Percentiles rank a stretch among this genome's conserved stretches.
phyloP scores from a whole-genome alignment of 2,329 filamentous ascomycete genomes.

The Setomelanomma holmii region DNA sequence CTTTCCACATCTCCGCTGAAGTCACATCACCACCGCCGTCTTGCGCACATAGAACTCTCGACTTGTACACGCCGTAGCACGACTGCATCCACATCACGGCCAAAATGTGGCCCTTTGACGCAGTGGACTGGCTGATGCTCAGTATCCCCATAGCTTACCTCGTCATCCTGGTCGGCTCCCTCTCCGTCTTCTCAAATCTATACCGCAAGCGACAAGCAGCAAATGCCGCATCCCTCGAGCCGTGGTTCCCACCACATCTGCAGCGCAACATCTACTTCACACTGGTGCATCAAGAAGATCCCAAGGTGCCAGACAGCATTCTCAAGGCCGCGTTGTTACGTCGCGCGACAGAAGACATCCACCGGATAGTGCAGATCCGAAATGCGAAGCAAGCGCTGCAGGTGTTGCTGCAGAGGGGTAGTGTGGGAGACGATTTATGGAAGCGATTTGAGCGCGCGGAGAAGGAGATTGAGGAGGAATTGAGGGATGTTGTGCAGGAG shows the following conservation, averaged over 20 bases:
- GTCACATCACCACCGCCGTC: background rate
- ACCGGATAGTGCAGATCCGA: conserved; percentile 86
- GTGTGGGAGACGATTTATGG: conserved; percentile 95
- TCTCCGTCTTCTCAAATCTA: conserved; percentile 89
- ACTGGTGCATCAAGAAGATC: conserved; percentile 80
- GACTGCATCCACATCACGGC: conserved; percentile 9
- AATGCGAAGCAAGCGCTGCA: conserved; percentile 87
- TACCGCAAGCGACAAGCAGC: conserved; percentile 89
- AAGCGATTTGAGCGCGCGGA: conserved; percentile 90
- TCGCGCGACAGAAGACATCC: conserved; percentile 90
- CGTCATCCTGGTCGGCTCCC: conserved; percentile 81
- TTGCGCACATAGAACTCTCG: background rate
- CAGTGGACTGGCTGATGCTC: conserved; percentile 82
- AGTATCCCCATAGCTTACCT: conserved; percentile 89
- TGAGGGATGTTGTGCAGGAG: conserved; percentile 92
- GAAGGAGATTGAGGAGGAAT: conserved; percentile 96
- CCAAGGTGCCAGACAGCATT: conserved; percentile 79
- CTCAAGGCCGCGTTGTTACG: conserved; percentile 87
- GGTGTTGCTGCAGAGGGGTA: conserved; percentile 83
- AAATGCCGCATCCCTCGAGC: conserved; percentile 82
- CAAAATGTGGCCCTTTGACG: conserved; percentile 50
- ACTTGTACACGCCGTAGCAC: conserved; percentile 4
- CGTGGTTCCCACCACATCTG: conserved; percentile 92
- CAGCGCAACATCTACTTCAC: conserved; percentile 95
- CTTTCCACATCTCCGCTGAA: background rate